Conservation (phyloP, 345 rosid species). For the Populus nigra region DNA sequence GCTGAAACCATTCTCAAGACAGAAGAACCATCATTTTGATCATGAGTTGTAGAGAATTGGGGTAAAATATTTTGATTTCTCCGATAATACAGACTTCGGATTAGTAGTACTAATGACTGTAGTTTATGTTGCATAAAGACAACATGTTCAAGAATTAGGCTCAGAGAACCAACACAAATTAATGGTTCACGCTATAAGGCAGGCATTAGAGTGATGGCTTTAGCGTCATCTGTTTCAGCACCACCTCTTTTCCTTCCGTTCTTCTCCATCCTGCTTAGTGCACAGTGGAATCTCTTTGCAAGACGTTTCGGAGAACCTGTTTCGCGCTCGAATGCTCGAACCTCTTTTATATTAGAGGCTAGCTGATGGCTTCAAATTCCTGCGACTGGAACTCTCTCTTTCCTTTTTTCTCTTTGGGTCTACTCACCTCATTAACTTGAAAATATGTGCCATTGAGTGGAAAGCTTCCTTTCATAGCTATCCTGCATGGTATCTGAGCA, state of each 20-base stretch:
- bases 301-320: slow-evolving; percentile 34
- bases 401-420: background rate
- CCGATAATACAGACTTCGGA: too few species aligned
- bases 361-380: background rate
- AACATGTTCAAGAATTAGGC: background rate
- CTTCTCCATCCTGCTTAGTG: slow-evolving; percentile 25
- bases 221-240: background rate
- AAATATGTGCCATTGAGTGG: slow-evolving; percentile 83
- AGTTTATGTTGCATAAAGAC: too few species aligned
- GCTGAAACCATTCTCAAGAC: too few species aligned
- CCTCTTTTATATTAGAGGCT: background rate
- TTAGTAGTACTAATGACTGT: too few species aligned
- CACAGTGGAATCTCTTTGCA: slow-evolving; percentile 33
- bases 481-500: slow-evolving; percentile 62
- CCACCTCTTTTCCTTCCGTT: background rate
- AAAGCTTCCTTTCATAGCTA: slow-evolving; percentile 50
- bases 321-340: slow-evolving; percentile 43
- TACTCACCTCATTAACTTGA: slow-evolving; percentile 64
- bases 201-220: background rate
- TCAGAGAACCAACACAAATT: background rate
- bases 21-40: too few species aligned
- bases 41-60: too few species aligned
- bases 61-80: too few species aligned
- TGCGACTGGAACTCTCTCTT: background rate
- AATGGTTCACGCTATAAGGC: background rate